Evolutionary conservation across 768 basidiomycete genomes (phyloP).

Genomic region (Xerocomus brunneocitrinus): DNA sequence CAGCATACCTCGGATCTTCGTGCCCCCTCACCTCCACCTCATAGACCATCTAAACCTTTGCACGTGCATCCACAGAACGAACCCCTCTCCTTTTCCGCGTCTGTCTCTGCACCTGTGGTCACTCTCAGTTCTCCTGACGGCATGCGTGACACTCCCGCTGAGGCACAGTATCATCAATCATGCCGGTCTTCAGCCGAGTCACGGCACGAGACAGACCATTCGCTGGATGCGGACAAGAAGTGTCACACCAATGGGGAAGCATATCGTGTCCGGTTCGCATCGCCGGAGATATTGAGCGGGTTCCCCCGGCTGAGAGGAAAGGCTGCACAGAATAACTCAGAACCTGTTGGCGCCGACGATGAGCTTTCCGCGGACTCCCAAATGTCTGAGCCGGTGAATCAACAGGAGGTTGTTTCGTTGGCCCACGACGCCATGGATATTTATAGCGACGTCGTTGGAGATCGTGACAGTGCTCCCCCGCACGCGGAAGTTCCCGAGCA

Average conservation of each 20-base stretch:
- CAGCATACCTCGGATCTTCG: background rate
- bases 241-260: slow-evolving; percentile 12
- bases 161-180: slow-evolving; percentile 18
- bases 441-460: slow-evolving; percentile 10
- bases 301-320: slow-evolving; percentile 11
- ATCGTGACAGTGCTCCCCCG: background rate
- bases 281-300: slow-evolving; percentile 26
- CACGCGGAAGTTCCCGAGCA: background rate
- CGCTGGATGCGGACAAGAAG: slow-evolving; percentile 10
- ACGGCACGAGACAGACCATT: background rate
- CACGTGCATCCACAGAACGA: slow-evolving; percentile 27
- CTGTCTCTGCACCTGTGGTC: slow-evolving; percentile 10
- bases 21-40: slow-evolving; percentile 9
- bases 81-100: background rate
- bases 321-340: background rate
- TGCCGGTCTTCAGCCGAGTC: slow-evolving; percentile 15
- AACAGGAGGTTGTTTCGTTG: background rate
- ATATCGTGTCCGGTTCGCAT: slow-evolving; percentile 28
- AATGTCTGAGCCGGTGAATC: background rate
- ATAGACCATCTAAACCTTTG: slow-evolving; percentile 25
- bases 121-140: slow-evolving; percentile 8
- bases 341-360: background rate
- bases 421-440: slow-evolving; percentile 23
- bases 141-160: slow-evolving; percentile 23
- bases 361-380: background rate